Conservation (phyloP, 345 rosid species). For the Aquilaria yunnanensis region DNA sequence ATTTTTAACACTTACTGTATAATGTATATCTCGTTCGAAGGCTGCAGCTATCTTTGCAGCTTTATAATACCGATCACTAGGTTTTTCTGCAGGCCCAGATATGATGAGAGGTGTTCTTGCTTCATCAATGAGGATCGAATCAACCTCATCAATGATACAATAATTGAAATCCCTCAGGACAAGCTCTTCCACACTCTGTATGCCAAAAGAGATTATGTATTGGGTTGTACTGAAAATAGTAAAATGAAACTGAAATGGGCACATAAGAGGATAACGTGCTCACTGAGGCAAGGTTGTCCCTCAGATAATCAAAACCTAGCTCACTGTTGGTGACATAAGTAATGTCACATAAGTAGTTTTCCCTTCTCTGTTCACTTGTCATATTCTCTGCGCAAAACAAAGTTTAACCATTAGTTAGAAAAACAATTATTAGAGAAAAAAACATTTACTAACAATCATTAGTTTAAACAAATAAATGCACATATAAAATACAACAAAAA, state of each 20-base stretch:
- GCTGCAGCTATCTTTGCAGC: slow-evolving; percentile 89
- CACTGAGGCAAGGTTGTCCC: slow-evolving; percentile 99
- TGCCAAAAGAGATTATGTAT: slow-evolving; percentile 17
- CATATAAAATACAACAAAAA: too few relatives aligned
- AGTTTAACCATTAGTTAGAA: slow-evolving; percentile 4
- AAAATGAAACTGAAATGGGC: slow-evolving; percentile 15
- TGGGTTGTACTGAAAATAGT: slow-evolving; percentile 3
- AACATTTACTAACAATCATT: too few relatives aligned
- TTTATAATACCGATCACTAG: slow-evolving; percentile 87
- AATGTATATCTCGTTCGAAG: slow-evolving; percentile 89
- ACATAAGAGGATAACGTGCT: slow-evolving; percentile 64
- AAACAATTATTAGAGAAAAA: neutral
- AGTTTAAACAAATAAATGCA: too few relatives aligned
- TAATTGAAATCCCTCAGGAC: slow-evolving; percentile 89
- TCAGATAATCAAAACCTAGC: slow-evolving; percentile 90
- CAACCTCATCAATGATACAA: slow-evolving; percentile 94
- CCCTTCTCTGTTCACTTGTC: slow-evolving; percentile 91
- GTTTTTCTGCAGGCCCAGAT: slow-evolving; percentile 96
- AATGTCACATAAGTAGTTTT: slow-evolving; percentile 85
- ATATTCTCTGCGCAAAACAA: slow-evolving; percentile 59
- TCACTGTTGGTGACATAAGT: slow-evolving; percentile 96
- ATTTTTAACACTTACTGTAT: slow-evolving; percentile 48
- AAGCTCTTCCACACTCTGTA: slow-evolving; percentile 92
- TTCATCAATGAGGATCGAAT: slow-evolving; percentile 97
- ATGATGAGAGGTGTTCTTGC: slow-evolving; percentile 98